Evolutionary conservation across 805 yeast species (phyloP), one percentile per base, ranked within the genome.

Genomic region (Wickerhamomyces sydowiorum): DNA sequence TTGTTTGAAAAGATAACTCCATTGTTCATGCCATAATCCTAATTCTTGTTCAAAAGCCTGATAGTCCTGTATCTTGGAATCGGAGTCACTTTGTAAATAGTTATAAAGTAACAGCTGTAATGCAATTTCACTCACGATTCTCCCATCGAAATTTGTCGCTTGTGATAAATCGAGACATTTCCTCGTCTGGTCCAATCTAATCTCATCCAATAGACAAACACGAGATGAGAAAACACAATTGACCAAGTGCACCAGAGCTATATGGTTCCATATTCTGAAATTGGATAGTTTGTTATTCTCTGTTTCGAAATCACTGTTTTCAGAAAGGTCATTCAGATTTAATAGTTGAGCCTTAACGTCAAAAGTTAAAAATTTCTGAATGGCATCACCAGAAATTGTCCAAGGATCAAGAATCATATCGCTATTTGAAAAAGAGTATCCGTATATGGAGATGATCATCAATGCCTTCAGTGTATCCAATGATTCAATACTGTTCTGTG

Each of bases 131-230:
- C 88, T 81, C 7, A 84, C 81, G 78, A 86, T 82, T 44, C 93
- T 63, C n/a, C 86, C 87, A 56, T 86, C 95, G 57, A 85, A 86
- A 53, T 83, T 82, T 6, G 89, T 82, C 2, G 89, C 76, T 28
- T 75, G 66, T 5, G 80, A 67, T 30, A 77, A 60, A 31, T 78
- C 76, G 38, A 81, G 62, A 1, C 82, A 73, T 18, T 76, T 70
- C 9, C 78, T 69, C 46, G 86, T 78, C 44, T 76, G 73, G 44
- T 76, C 78, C 35, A 82, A 57, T 31, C 87, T 64, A 20, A 73
- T 65, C 44, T 74, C 80, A 54, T 82, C 87, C 7, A 83, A 59
- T 21, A 80, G 60, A 57, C 82, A 73, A 76, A 71, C 69, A 51
- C 89, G 59, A 9, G 91, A 91, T 2, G 81, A 72, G 49, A 79